Evolutionary conservation across 495 filamentous ascomycete species (phyloP), one percentile per base, ranked within the genome.

Genomic region (Xylaria sp.): DNA sequence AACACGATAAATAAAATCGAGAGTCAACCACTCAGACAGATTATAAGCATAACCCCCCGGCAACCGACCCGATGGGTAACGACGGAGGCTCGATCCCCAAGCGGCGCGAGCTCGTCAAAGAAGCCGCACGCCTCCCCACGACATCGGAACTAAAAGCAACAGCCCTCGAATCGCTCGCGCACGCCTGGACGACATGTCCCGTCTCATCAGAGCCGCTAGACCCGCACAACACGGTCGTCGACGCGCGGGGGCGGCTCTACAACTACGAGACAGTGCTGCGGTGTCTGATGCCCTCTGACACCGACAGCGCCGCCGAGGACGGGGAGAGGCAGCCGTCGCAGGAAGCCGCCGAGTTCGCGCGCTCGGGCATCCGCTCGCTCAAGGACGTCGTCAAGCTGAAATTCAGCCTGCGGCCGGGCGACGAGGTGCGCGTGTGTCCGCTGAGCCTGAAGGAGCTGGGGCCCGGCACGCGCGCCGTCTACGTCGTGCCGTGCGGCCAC

Each of bases 401-500:
- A 68, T 94, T 98, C 74, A 75, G 84, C 35, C 59, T 41, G 11
- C 35, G 59, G 37, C 11, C 5, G 5, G 37, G 59, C 0, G 59
- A 43, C 37, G 35, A 88, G 75, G 81, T 84, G 40, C 95, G 91
- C 87, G 87, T 93, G 24, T 99, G 96, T 77, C 95, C 95, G 1
- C 86, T 98, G 31, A 94, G 93, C n/a, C 87, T 90, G 53, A 97
- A 97, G 80, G 88, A 91, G 78, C 81, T 99, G 59, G 97, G 97
- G 2, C 88, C 94, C 0, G 87, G 85, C 14, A 90, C 91, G 19
- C 94, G 90, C 81, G 84, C 93, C 12, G 93, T 97, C 21, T 99
- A 98, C 79, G 76, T 99, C 7, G 93, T 98, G 19, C 96, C 96
- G 0, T 99, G 96, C 76, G 96, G 96, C 1, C 97, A 98, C 86